These are phyloP conservation scores for Dryadomyces quercus-mongolicae DNA, from an alignment of 2,329 filamentous ascomycete genomes.

Conservation along the genomic window DNA sequence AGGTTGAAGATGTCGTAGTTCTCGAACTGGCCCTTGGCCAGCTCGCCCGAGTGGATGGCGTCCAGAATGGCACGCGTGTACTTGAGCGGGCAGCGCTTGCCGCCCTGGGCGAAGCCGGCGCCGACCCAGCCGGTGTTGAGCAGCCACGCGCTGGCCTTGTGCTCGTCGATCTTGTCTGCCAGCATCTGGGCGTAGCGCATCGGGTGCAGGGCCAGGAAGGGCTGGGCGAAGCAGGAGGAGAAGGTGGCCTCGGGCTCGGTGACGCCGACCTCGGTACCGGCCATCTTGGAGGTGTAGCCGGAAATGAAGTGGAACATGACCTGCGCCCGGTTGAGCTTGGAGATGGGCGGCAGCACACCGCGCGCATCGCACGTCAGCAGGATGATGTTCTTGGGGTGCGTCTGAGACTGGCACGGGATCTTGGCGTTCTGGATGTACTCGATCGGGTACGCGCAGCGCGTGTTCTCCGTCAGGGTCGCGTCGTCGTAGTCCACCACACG, in stretches of 20 bases:
- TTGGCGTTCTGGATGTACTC: conserved; percentile 99
- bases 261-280: conserved; percentile 92
- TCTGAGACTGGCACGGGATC: conserved; percentile 82
- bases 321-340: conserved; percentile 86
- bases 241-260: conserved; percentile 97
- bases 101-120: conserved; percentile 78
- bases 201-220: conserved; percentile 95
- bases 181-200: conserved; percentile 99
- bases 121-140: conserved; percentile 98
- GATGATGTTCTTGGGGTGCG: conserved; percentile 94
- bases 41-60: conserved; percentile 92
- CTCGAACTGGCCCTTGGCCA: conserved; percentile 88
- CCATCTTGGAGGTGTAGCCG: conserved; percentile 99
- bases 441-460: conserved; percentile 85
- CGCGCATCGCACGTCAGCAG: conserved; percentile 96
- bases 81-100: conserved; percentile 95
- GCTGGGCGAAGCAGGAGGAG: conserved; percentile 98
- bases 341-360: conserved; percentile 94
- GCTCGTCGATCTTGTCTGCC: conserved; percentile 89
- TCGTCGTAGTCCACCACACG: conserved; percentile 95
- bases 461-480: conserved; percentile 92
- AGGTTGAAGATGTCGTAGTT: conserved; percentile 96
- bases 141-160: conserved; percentile 95
- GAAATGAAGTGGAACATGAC: conserved; percentile 99
- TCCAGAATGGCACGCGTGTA: conserved; percentile 98